A percentile compares a stretch with the other conserved stretches of the same genome.
Evolutionary conservation across 176 grass and related monocot genomes (phyloP).

Genomic region (Musa schizocarpa): DNA sequence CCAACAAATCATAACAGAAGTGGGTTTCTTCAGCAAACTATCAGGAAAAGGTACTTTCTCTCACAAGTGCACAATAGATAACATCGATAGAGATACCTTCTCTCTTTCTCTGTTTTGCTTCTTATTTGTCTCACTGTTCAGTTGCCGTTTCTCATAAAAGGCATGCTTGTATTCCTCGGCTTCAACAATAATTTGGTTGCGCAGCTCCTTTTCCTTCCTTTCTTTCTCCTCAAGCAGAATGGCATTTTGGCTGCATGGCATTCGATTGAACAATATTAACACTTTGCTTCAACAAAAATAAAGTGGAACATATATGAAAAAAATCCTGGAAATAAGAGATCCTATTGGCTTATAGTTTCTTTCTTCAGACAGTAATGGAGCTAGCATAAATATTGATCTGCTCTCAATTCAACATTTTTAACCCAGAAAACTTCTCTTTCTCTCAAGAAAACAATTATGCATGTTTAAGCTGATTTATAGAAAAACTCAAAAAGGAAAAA

Average conservation of each 20-base stretch:
- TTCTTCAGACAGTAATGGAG: too few relatives aligned
- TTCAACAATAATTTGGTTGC: slow-evolving; percentile 63
- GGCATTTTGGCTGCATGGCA: slow-evolving; percentile 65
- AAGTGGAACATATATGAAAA: background rate
- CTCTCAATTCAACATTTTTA: too few relatives aligned
- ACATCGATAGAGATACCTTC: slow-evolving; percentile 37
- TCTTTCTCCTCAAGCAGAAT: slow-evolving; percentile 76
- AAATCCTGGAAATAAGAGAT: too few relatives aligned
- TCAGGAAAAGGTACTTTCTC: background rate
- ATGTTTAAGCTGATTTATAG: too few relatives aligned
- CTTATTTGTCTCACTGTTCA: slow-evolving; percentile 46
- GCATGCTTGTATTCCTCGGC: slow-evolving; percentile 80
- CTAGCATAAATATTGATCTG: too few relatives aligned
- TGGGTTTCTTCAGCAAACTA: background rate
- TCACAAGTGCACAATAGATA: too few relatives aligned
- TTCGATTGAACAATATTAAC: background rate
- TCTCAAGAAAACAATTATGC: too few relatives aligned
- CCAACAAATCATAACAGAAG: background rate
- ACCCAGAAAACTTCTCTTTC: too few relatives aligned
- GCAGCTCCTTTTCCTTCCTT: slow-evolving; percentile 67
- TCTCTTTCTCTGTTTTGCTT: slow-evolving; percentile 81
- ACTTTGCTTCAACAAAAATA: background rate
- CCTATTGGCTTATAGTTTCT: too few relatives aligned
- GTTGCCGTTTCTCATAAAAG: slow-evolving; percentile 76
- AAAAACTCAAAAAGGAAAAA: too few relatives aligned